Evolutionary conservation across 345 rosid genomes (phyloP).

Genomic region (Rhizophora apiculata): DNA sequence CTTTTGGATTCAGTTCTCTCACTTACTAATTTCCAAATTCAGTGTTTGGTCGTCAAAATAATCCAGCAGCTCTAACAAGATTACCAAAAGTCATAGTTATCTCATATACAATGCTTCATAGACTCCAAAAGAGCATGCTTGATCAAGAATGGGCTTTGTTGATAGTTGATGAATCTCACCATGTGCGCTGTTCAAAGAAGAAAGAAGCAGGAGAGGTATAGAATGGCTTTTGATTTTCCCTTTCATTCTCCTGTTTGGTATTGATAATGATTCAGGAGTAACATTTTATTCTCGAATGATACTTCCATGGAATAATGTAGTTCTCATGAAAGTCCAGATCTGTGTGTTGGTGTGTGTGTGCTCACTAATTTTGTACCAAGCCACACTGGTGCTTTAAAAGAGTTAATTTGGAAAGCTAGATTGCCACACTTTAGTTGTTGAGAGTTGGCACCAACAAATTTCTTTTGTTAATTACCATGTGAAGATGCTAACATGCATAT

Average conservation of each 20-base stretch:
- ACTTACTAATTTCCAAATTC: slow-evolving; percentile 27
- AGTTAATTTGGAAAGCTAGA: neutral
- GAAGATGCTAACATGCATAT: too few species aligned
- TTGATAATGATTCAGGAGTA: neutral
- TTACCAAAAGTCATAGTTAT: slow-evolving; percentile 85
- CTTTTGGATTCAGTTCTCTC: neutral
- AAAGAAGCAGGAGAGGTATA: slow-evolving; percentile 74
- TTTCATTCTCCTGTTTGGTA: slow-evolving; percentile 5
- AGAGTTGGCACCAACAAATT: neutral
- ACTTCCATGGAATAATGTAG: neutral
- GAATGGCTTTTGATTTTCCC: neutral
- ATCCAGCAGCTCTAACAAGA: slow-evolving; percentile 62
- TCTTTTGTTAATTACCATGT: too few species aligned
- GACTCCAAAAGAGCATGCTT: slow-evolving; percentile 61
- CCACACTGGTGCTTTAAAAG: neutral
- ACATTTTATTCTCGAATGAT: neutral
- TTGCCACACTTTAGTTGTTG: neutral
- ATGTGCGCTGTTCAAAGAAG: slow-evolving; percentile 71
- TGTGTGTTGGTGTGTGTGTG: neutral
- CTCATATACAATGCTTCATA: slow-evolving; percentile 87
- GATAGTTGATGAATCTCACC: slow-evolving; percentile 96
- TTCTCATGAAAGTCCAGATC: neutral
- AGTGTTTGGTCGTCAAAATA: slow-evolving; percentile 84
- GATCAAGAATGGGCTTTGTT: slow-evolving; percentile 78
- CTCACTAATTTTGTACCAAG: too few species aligned